Percentiles rank a stretch among this genome's conserved stretches.
These are phyloP conservation scores for Exophiala phaeomuriformis DNA, from an alignment of 2,329 filamentous ascomycete species.

Conservation along the genomic window DNA sequence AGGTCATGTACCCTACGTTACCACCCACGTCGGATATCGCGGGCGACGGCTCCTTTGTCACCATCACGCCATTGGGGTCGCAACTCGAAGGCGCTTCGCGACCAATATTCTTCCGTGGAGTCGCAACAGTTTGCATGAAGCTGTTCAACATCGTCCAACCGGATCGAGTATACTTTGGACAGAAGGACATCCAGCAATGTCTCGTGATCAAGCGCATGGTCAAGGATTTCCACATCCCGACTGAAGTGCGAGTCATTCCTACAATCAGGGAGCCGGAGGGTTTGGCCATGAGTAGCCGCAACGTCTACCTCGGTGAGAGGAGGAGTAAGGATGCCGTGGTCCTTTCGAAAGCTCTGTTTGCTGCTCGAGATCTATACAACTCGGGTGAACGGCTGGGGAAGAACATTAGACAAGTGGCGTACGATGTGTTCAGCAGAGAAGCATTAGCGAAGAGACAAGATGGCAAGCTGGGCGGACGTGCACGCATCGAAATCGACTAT, in stretches of 20 bases:
- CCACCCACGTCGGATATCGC: slow-evolving; percentile 64
- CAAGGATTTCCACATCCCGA: slow-evolving; percentile 74
- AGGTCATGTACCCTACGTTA: slow-evolving; percentile 80
- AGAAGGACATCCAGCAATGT: slow-evolving; percentile 96
- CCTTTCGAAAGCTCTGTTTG: slow-evolving; percentile 60
- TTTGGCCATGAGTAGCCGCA: slow-evolving; percentile 83
- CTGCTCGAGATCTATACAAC: slow-evolving; percentile 61
- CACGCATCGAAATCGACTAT: slow-evolving; percentile 76
- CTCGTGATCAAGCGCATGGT: slow-evolving; percentile 83
- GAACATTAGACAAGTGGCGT: slow-evolving; percentile 66
- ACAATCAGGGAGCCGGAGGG: slow-evolving; percentile 75
- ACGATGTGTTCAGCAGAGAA: slow-evolving; percentile 48
- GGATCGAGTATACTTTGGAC: slow-evolving; percentile 82
- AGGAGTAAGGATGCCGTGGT: slow-evolving; percentile 66
- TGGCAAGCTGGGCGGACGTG: slow-evolving; percentile 17
- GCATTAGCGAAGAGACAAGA: slow-evolving; percentile 29
- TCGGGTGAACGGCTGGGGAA: slow-evolving; percentile 49
- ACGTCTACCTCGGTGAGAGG: slow-evolving; percentile 79
- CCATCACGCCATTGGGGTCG: slow-evolving; percentile 73
- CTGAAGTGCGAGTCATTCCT: slow-evolving; percentile 62
- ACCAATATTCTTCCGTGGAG: slow-evolving; percentile 92
- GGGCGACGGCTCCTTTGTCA: slow-evolving; percentile 82
- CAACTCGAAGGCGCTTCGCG: slow-evolving; percentile 76
- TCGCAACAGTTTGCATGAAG: slow-evolving; percentile 95
- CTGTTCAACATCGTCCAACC: slow-evolving; percentile 75